phyloP scores from a whole-genome alignment of 2,329 filamentous ascomycete species.

The Trichoderma cornu-damae region DNA sequence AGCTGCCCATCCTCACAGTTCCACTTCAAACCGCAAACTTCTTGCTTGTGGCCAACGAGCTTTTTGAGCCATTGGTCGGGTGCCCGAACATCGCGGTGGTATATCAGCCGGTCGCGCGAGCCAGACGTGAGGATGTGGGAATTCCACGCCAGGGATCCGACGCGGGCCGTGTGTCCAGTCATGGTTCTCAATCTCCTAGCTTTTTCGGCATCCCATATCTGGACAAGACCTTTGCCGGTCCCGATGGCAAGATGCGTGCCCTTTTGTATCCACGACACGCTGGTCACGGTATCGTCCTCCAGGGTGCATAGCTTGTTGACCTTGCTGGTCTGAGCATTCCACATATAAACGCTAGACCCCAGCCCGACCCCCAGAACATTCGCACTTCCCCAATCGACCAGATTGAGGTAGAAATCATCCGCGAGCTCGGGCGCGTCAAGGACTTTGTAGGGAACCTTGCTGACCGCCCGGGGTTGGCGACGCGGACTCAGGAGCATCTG shows the following conservation, averaged over 20 bases:
- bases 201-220: constrained; percentile 95
- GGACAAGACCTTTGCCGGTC: constrained; percentile 87
- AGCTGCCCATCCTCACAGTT: constrained; percentile 94
- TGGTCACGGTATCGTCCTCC: constrained; percentile 89
- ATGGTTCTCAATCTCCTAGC: constrained; percentile 84
- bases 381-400: constrained; percentile 95
- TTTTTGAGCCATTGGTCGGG: constrained; percentile 86
- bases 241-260: constrained; percentile 94
- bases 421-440: constrained; percentile 92
- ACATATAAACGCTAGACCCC: constrained; percentile 94
- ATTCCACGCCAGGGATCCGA: constrained; percentile 95
- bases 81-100: constrained; percentile 89
- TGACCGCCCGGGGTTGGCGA: constrained; percentile 82
- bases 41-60: constrained; percentile 91
- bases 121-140: constrained; percentile 95
- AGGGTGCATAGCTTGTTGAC: constrained; percentile 93
- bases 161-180: constrained; percentile 90
- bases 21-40: constrained; percentile 95
- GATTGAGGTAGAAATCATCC: constrained; percentile 95
- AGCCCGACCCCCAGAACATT: constrained; percentile 91
- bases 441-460: constrained; percentile 97
- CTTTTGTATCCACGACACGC: constrained; percentile 97
- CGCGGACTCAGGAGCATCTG: constrained; percentile 87
- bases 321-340: constrained; percentile 86
- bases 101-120: constrained; percentile 87